These are phyloP conservation scores for Ogataea pini DNA, from an alignment of 805 yeast species.

Conservation along the genomic window DNA sequence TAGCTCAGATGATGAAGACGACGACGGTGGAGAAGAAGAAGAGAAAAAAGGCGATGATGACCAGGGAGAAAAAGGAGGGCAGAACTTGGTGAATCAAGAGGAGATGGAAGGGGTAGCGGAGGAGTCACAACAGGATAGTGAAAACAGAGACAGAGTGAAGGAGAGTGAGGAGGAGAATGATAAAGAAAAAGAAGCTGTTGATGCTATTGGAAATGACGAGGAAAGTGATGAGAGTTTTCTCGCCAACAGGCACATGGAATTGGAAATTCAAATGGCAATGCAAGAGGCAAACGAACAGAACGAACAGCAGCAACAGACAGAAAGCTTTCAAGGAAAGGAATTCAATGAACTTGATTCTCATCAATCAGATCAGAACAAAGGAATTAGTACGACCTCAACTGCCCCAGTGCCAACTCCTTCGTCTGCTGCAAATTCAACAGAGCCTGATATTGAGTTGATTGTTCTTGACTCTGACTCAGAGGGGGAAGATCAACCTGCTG, in stretches of 20 bases:
- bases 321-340: no score
- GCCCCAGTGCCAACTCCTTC: not conserved
- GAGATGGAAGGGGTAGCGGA: no score
- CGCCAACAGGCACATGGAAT: no score
- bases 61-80: no score
- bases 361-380: no score
- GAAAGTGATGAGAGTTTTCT: no score
- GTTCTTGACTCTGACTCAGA: slow-evolving; percentile 12
- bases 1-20: slow-evolving; percentile 11
- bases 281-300: not conserved
- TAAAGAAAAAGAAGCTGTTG: no score
- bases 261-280: not conserved
- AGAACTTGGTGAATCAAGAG: no score
- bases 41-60: not conserved
- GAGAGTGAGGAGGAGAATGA: no score
- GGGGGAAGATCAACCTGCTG: not conserved
- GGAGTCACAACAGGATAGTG: not conserved
- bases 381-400: no score
- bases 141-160: not conserved
- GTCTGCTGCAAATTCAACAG: not conserved
- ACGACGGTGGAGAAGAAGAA: slow-evolving; percentile 1
- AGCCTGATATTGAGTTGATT: slow-evolving; percentile 1
- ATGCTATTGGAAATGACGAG: no score
- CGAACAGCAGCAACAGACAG: not conserved
- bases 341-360: no score